Base-by-base conservation (phyloP, 2,329 filamentous ascomycete species). In the Sclerotinia minor region DNA sequence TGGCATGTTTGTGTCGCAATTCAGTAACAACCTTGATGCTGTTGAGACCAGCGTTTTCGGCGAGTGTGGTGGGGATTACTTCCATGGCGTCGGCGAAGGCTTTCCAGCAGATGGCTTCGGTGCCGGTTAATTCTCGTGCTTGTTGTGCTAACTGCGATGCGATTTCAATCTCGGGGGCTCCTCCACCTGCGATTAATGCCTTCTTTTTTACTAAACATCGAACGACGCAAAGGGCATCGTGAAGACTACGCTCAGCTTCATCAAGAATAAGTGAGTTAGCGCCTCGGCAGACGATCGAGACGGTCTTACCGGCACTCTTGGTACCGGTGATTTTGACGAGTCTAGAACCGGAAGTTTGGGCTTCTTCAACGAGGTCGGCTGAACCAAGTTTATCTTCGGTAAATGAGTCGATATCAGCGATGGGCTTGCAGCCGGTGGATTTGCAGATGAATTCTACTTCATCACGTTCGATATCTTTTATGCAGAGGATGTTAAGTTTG, bases 371-470 rank as follows among this genome's bases (percentile, higher is more conserved):
- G 47, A 99, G 84, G 76, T 99, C 95, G 45, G 95, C 95, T 53
- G 89, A 90, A 72, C 94, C 95, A 67, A 99, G 89, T 84, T 98
- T 99, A 81, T 99, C 95, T 81, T 99, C 95, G 24, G 93, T 95
- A 82, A 99, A 99, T 17, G 94, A 97, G 80, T 99, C 95, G 76
- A 99, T 91, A 78, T 99, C 96, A 75, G 95, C 95, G 77, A 99
- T 95, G 63, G 95, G 95, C 83, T 99, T 99, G 88, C 95, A 99
- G 76, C 95, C 95, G 47, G 94, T 96, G 70, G 92, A 96, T 83
- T 98, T 99, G 91, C 94, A 98, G 80, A 99, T 92, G 81, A 99
- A 99, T 80, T 99, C 95, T 69, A 99, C 93, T 81, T 99, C 95
- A 77, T 99, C 95, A 71, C 95, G 90, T 84, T 99, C 95, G 75